Percentiles rank a stretch among this genome's conserved stretches.
phyloP scores from a whole-genome alignment of 257 asterid species.

The Linderniella brevidens region DNA sequence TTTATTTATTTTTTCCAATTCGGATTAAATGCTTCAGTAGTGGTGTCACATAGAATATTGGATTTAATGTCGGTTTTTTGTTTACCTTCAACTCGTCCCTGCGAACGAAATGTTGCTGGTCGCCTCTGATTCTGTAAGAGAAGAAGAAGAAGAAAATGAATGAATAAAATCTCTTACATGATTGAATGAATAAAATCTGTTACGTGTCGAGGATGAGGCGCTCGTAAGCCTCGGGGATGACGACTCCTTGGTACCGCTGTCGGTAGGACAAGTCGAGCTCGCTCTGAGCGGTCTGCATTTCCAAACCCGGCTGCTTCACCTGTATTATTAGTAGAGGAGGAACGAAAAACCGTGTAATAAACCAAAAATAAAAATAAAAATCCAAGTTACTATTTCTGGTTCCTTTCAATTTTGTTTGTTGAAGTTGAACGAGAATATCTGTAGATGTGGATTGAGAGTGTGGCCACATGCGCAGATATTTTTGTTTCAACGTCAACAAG shows the following conservation, averaged over 20 bases:
- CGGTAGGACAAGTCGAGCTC: constrained; percentile 83
- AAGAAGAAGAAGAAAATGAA: not conserved
- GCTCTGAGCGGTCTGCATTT: constrained; percentile 81
- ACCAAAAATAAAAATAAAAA: too few relatives aligned
- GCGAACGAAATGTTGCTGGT: constrained; percentile 98
- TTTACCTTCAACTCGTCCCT: constrained; percentile 87
- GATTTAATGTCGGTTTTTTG: not conserved
- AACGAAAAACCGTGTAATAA: too few relatives aligned
- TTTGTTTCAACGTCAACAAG: too few relatives aligned
- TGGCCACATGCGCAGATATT: too few relatives aligned
- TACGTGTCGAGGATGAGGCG: constrained; percentile 98
- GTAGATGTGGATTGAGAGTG: too few relatives aligned
- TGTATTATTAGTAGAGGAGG: constrained; percentile 16
- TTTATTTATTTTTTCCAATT: too few relatives aligned
- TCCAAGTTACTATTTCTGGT: not conserved
- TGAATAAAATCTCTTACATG: not conserved
- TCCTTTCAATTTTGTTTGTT: too few relatives aligned
- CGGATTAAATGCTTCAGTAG: not conserved
- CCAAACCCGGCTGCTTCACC: constrained; percentile 98
- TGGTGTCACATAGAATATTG: not conserved
- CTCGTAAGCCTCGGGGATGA: constrained; percentile 96
- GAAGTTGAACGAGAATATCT: too few relatives aligned
- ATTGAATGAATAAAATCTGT: not conserved
- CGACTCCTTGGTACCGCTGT: constrained; percentile 70
- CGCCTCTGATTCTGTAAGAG: constrained; percentile 68